A percentile compares a stretch with the other conserved stretches of the same genome.
phyloP scores from a whole-genome alignment of 2,329 filamentous ascomycete genomes.

The Calonectria pseudoturangicola region DNA sequence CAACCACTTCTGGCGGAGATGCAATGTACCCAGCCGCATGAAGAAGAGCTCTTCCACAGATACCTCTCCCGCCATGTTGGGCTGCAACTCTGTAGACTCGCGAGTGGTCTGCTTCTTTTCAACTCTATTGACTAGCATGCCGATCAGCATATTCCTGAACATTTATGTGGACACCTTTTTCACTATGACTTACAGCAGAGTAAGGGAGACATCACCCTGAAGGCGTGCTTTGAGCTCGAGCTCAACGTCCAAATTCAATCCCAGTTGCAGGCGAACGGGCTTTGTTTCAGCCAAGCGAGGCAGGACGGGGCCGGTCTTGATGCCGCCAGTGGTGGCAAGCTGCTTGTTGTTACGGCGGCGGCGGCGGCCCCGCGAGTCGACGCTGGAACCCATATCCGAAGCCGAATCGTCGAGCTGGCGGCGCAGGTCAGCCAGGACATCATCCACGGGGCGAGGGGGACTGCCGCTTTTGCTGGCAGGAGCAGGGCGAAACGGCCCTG shows the following conservation, averaged over 20 bases:
- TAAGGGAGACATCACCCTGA: constrained; percentile 47
- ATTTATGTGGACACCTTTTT: not conserved
- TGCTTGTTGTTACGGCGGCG: constrained; percentile 49
- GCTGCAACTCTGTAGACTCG: constrained; percentile 42
- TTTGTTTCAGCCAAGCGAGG: constrained; percentile 47
- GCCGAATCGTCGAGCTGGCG: constrained; percentile 48
- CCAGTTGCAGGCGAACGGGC: constrained; percentile 46
- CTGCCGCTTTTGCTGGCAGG: constrained; percentile 35
- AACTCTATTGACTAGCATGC: constrained; percentile 45
- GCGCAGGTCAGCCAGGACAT: constrained; percentile 47
- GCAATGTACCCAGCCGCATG: constrained; percentile 44
- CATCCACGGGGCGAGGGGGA: constrained; percentile 41
- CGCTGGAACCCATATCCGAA: constrained; percentile 45
- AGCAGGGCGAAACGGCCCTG: constrained; percentile 30
- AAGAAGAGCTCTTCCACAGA: constrained; percentile 47
- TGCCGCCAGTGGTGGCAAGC: constrained; percentile 43
- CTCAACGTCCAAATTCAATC: constrained; percentile 47
- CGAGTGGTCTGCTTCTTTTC: constrained; percentile 46
- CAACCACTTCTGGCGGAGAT: constrained; percentile 44
- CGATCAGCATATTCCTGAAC: constrained; percentile 6
- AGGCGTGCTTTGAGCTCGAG: constrained; percentile 47
- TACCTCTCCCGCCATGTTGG: constrained; percentile 43
- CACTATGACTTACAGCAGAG: constrained; percentile 43
- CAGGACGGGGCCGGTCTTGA: constrained; percentile 45
- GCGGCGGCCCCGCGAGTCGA: constrained; percentile 47